These are phyloP conservation scores for Paraleonurus japonicus DNA, from an alignment of 257 asterid genomes.

Conservation along the genomic window DNA sequence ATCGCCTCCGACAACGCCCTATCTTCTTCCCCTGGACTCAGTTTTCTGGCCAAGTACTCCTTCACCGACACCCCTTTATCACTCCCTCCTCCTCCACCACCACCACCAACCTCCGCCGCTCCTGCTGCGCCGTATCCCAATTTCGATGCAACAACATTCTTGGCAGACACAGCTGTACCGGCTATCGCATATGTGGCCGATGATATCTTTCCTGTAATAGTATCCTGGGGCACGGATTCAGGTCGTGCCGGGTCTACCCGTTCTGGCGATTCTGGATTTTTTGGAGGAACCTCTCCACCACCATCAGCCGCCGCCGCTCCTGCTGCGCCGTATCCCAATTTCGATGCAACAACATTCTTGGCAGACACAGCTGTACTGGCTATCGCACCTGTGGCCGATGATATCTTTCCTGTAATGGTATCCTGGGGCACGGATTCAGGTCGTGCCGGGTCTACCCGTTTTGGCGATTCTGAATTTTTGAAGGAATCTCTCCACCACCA, in stretches of 20 bases:
- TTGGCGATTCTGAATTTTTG: constrained; percentile 28
- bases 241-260: constrained; percentile 26
- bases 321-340: constrained; percentile 46
- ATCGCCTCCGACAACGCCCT: constrained; percentile 66
- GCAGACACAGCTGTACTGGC: constrained; percentile 47
- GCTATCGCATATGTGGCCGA: constrained; percentile 38
- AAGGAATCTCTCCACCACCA: no score
- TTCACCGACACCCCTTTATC: constrained; percentile 61
- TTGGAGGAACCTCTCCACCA: no score
- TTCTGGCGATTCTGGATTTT: constrained; percentile 29
- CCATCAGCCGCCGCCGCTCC: not conserved
- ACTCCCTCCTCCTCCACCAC: not conserved
- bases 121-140: constrained; percentile 44
- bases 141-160: constrained; percentile 44
- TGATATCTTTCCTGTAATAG: constrained; percentile 36
- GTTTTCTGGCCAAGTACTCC: constrained; percentile 49
- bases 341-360: constrained; percentile 47
- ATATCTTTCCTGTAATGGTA: constrained; percentile 33
- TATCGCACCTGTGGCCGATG: constrained; percentile 37
- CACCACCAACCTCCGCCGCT: not conserved
- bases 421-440: constrained; percentile 40
- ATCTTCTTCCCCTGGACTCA: constrained; percentile 77
- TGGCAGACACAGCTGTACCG: constrained; percentile 47
- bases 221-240: constrained; percentile 38
- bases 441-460: constrained; percentile 25